A percentile compares a stretch with the other conserved stretches of the same genome.
Evolutionary conservation across 2,329 filamentous ascomycete species (phyloP).

Genomic region (Aspergillus sergii): DNA sequence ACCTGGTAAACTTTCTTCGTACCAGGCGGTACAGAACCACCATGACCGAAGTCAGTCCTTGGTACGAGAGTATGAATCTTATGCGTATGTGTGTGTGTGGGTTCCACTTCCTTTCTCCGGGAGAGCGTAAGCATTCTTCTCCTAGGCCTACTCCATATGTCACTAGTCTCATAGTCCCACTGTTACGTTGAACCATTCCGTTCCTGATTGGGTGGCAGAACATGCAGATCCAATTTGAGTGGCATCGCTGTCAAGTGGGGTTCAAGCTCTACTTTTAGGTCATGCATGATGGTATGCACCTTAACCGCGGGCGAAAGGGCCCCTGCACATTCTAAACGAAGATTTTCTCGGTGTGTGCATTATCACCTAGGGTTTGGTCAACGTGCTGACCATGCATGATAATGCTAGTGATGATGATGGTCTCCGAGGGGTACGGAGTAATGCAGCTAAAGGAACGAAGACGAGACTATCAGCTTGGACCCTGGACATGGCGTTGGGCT

Average conservation of each 20-base stretch:
- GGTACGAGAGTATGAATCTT: neutral
- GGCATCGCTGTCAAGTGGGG: conserved; percentile 16
- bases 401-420: neutral
- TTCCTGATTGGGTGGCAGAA: neutral
- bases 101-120: neutral
- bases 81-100: too few species aligned
- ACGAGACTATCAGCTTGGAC: neutral
- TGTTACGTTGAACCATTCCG: neutral
- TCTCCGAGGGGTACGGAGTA: neutral
- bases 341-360: neutral
- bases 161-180: neutral
- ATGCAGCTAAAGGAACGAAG: neutral
- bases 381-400: neutral
- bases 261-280: conserved; percentile 6
- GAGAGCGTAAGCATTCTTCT: neutral
- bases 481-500: neutral
- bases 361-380: too few species aligned
- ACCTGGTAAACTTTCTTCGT: neutral
- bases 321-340: conserved; percentile 13
- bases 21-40: neutral
- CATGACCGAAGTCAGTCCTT: neutral
- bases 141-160: neutral
- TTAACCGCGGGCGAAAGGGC: neutral
- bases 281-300: conserved; percentile 11
- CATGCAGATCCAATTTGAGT: conserved; percentile 16